Evolutionary conservation across 2,329 filamentous ascomycete species (phyloP), one percentile per base, ranked within the genome.

Genomic region (Fusarium keratoplasticum): DNA sequence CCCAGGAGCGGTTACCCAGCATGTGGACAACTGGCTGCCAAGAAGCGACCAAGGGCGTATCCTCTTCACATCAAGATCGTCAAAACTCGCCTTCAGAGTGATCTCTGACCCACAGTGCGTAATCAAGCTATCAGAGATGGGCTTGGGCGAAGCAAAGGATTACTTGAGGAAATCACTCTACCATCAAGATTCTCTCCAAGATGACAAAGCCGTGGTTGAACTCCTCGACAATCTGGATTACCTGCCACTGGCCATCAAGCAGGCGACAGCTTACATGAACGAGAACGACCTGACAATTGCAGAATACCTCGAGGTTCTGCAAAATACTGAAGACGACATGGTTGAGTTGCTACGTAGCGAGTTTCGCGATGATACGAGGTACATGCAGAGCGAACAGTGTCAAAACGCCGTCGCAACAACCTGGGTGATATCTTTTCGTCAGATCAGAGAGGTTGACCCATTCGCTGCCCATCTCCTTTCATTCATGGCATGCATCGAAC

Each of bases 231-330:
- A 80, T 40, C 79, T 86, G 5, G 76, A 75, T 0, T 80, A 73
- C 58, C 78, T 86, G 7, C 84, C 83, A 1, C 76, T 83, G 3
- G 81, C 80, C 18, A 85, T 85, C 25, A 72, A 74, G 10, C 80
- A 85, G 76, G 82, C 84, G 9, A 78, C 81, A 6, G 82, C 84
- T 5, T 87, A 84, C 67, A 76, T 87, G 20, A 84, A 83, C 50
- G 62, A 57, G 25, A 82, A 68, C 27, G 61, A 71, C 14, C 67
- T 74, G 9, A 22, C 78, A 1, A 66, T 82, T 6, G 7, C 25
- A 1, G 64, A 80, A 59, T 86, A 86, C 67, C 60, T 86, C 9
- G 60, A 36, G 1, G 79, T 85, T 0, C 70, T 85, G 14, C 66
- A 62, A 4, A 73, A 72, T 16, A 80, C 80, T 0, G 80, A 84